These are phyloP conservation scores for Emericellopsis cladophorae DNA, from an alignment of 2,329 filamentous ascomycete genomes.

Conservation along the genomic window DNA sequence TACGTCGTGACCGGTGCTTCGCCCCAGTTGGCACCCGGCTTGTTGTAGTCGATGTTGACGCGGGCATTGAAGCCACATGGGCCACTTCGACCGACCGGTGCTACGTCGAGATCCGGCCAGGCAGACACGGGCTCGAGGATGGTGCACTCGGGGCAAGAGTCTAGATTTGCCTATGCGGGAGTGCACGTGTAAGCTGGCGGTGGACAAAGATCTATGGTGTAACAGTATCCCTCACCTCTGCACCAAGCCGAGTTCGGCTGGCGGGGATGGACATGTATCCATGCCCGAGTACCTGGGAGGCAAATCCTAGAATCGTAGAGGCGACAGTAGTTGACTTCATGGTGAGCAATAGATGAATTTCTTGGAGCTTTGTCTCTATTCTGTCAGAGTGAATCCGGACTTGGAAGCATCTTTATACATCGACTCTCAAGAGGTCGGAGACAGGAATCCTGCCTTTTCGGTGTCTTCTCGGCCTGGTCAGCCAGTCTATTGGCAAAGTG, in stretches of 20 bases:
- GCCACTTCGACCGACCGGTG: conserved; percentile 32
- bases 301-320: no score
- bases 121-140: conserved; percentile 38
- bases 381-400: no score
- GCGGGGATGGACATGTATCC: conserved; percentile 29
- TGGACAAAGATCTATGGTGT: no score
- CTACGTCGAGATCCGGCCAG: conserved; percentile 33
- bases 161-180: conserved; percentile 24
- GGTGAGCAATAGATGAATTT: no score
- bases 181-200: not conserved
- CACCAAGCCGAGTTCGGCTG: conserved; percentile 29
- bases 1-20: conserved; percentile 27
- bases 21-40: conserved; percentile 30
- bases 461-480: no score
- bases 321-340: no score
- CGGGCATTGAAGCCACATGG: conserved; percentile 41
- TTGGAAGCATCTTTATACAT: no score
- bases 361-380: no score
- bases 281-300: conserved; percentile 18
- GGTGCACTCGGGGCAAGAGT: conserved; percentile 40
- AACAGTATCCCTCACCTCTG: conserved; percentile 18
- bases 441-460: no score
- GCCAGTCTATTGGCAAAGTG: no score
- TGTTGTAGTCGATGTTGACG: conserved; percentile 39
- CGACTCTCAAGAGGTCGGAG: no score